phyloP scores from a whole-genome alignment of 2,329 filamentous ascomycete genomes.

The Ascochyta clinopodiicola region DNA sequence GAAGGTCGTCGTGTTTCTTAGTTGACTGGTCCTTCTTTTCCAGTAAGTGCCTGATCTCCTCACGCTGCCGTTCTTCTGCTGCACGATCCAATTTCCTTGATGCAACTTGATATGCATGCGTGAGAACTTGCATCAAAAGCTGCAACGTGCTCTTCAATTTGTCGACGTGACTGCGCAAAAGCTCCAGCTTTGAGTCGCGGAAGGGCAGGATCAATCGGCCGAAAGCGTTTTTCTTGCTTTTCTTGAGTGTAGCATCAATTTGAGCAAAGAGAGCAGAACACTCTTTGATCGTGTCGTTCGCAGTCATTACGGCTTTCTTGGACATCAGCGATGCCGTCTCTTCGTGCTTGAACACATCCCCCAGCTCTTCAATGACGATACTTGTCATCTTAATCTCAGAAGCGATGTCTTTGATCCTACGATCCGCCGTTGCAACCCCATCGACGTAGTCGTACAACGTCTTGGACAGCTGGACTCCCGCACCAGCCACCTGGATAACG shows the following conservation, averaged over 20 bases:
- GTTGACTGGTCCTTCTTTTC: constrained; percentile 32
- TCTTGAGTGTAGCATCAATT: constrained; percentile 33
- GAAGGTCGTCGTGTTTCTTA: constrained; percentile 34
- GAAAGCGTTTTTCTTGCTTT: constrained; percentile 34
- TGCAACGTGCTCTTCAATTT: constrained; percentile 41
- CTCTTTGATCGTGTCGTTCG: constrained; percentile 37
- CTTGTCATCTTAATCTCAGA: constrained; percentile 39
- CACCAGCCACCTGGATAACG: constrained; percentile 40
- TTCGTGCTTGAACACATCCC: constrained; percentile 34
- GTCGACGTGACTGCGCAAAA: constrained; percentile 38
- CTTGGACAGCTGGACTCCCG: constrained; percentile 38
- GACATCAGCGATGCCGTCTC: constrained; percentile 33
- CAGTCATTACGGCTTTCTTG: constrained; percentile 32
- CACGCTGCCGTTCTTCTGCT: constrained; percentile 33
- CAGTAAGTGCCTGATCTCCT: constrained; percentile 34
- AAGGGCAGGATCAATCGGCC: constrained; percentile 38
- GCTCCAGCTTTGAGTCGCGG: constrained; percentile 39
- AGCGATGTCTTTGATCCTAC: constrained; percentile 37
- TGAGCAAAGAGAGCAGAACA: constrained; percentile 37
- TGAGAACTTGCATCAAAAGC: constrained; percentile 38
- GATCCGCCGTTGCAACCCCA: constrained; percentile 37
- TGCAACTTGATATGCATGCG: constrained; percentile 34
- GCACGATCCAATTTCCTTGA: constrained; percentile 33
- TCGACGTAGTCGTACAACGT: constrained; percentile 42
- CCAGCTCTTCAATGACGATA: constrained; percentile 38